These are phyloP conservation scores for Solanum sitiens DNA, from an alignment of 257 asterid genomes.

Conservation along the genomic window DNA sequence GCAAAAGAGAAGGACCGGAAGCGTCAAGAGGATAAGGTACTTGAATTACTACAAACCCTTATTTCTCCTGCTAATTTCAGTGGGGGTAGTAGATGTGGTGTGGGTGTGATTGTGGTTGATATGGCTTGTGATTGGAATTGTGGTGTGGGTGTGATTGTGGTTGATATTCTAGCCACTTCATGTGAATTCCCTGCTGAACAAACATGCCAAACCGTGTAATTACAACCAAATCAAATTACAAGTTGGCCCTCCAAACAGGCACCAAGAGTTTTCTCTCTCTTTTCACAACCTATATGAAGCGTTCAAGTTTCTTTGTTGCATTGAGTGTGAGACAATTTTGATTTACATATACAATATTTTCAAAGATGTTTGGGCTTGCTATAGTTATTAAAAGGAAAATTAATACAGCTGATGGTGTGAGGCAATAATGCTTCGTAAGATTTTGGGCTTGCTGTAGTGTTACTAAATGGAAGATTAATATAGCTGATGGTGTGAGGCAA, in stretches of 20 bases:
- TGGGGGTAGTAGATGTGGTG: background rate
- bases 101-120: background rate
- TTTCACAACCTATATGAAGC: background rate
- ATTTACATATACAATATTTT: background rate
- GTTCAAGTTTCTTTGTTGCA: background rate
- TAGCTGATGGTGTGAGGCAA: background rate
- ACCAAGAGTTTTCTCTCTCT: background rate
- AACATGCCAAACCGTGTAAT: background rate
- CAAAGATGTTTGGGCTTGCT: background rate
- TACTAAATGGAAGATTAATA: background rate
- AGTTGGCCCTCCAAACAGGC: background rate
- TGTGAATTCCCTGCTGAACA: background rate
- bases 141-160: background rate
- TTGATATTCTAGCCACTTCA: background rate
- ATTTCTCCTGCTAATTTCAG: background rate
- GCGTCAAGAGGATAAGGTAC: conserved; percentile 84
- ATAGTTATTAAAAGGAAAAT: background rate
- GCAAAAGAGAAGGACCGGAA: conserved; percentile 72
- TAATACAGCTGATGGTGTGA: background rate
- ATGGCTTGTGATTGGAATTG: background rate
- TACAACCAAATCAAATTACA: background rate
- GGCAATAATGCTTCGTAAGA: background rate
- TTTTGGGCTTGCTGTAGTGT: background rate
- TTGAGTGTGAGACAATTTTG: background rate
- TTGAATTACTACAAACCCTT: background rate